phyloP scores from a whole-genome alignment of 23 red algal species.

The Gracilaria domingensis region DNA sequence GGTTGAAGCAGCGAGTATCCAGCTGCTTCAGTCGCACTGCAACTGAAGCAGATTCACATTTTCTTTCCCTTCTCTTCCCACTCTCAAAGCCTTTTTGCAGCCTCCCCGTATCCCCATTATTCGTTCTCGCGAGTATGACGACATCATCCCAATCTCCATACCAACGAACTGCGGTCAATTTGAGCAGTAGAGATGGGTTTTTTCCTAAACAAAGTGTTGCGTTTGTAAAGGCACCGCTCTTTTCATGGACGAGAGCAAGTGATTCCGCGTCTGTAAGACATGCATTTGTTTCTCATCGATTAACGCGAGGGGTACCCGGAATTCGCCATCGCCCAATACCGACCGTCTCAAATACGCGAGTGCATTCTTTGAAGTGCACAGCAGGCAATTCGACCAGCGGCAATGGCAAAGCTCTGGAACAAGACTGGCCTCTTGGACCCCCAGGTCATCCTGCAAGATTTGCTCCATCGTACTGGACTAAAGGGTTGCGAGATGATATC shows the following conservation, averaged over 20 bases:
- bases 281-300: slow-evolving; percentile 13
- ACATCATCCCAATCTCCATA: neutral
- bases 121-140: neutral
- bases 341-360: neutral
- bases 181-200: neutral
- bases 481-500: slow-evolving; percentile 83
- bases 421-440: slow-evolving; percentile 48
- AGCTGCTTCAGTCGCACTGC: too few relatives aligned
- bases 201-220: neutral
- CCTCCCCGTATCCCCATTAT: neutral
- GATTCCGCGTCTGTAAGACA: neutral
- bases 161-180: neutral
- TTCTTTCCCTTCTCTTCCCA: too few relatives aligned
- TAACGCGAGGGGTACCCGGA: neutral
- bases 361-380: neutral
- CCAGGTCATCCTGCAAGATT: slow-evolving; percentile 53
- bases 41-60: too few relatives aligned
- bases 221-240: neutral
- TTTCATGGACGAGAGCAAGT: neutral
- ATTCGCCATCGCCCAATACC: neutral
- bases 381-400: neutral
- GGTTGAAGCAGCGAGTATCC: too few relatives aligned
- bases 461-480: slow-evolving; percentile 59
- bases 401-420: slow-evolving; percentile 1
- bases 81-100: neutral